Evolutionary conservation across 2,329 filamentous ascomycete genomes (phyloP), one percentile per base, ranked within the genome.

Genomic region (Pseudocercospora eumusae): DNA sequence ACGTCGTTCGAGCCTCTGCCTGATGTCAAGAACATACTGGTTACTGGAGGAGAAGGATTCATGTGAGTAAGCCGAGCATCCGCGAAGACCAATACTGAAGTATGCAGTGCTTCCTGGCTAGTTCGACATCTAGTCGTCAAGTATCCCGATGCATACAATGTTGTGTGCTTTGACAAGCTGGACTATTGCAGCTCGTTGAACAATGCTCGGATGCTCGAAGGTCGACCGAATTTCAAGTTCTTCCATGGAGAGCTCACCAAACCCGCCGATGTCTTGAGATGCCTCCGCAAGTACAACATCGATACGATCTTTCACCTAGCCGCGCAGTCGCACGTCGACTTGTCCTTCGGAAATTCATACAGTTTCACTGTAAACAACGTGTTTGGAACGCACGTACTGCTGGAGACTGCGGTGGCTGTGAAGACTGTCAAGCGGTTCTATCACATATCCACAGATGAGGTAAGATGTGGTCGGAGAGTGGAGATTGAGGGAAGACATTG

Each of bases 281-380:
- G 87, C 72, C 83, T 93, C 71, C 83, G 88, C 74, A 83, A 85
- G 64, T 82, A 91, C 78, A 82, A 85, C 33, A 88, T 93, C 69
- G 91, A 93, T 74, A 92, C 89, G 57, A 83, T 95, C 64, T 86
- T 93, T 75, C 90, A 93, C 75, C 92, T 95, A 71, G 91, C 91
- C 2, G 91, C 91, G n/a, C 88, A 92, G 77, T 91, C 89, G 7
- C 90, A 93, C 73, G 91, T 95, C 56, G 90, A 93, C 70, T 77
- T 92, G 69, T 91, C 88, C 73, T 95, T 95, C 71, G 88, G 88
- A 56, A 92, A 93, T 77, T 91, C 89, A 9, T 91, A 91, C 74
- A 84, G 86, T 57, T 93, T 93, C 76, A 93, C 89, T 0, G 86
- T 88, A 69, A 92, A 88, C 61, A 95, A 93, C 69, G 90, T 93